A percentile compares a stretch with the other conserved stretches of the same genome.
Conservation (phyloP, 2,329 filamentous ascomycete genomes). For the Leptosphaerulina australis region DNA sequence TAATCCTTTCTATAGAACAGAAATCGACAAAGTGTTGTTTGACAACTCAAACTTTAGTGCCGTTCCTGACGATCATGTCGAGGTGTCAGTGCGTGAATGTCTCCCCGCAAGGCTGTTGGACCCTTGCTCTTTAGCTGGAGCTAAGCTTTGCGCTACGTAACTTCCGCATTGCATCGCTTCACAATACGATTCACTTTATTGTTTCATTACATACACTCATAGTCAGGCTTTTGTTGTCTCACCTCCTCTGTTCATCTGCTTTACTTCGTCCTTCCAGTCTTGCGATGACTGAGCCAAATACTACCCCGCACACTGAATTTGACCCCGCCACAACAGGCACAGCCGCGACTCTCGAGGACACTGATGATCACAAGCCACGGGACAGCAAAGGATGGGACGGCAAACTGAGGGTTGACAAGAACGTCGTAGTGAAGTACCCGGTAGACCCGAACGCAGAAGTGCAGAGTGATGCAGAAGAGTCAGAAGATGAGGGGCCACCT, state of each 20-base stretch:
- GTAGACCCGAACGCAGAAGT: conserved; percentile 63
- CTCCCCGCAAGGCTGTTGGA: conserved; percentile 16
- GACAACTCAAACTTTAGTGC: not conserved
- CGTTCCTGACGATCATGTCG: conserved; percentile 21
- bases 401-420: conserved; percentile 75
- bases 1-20: not conserved
- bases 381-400: conserved; percentile 75
- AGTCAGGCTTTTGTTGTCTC: not conserved
- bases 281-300: conserved; percentile 34
- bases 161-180: conserved; percentile 21
- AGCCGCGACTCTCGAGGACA: conserved; percentile 24
- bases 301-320: conserved; percentile 36
- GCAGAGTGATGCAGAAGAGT: conserved; percentile 83
- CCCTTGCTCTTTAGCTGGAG: conserved; percentile 25
- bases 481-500: conserved; percentile 63
- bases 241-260: not conserved
- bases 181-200: not conserved
- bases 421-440: conserved; percentile 42
- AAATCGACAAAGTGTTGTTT: not conserved
- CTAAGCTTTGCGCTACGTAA: conserved; percentile 25
- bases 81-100: conserved; percentile 26
- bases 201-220: not conserved
- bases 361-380: conserved; percentile 39
- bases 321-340: conserved; percentile 34
- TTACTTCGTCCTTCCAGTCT: not conserved